Conservation (phyloP, 805 yeast species). For the Pichia ethanolica region DNA sequence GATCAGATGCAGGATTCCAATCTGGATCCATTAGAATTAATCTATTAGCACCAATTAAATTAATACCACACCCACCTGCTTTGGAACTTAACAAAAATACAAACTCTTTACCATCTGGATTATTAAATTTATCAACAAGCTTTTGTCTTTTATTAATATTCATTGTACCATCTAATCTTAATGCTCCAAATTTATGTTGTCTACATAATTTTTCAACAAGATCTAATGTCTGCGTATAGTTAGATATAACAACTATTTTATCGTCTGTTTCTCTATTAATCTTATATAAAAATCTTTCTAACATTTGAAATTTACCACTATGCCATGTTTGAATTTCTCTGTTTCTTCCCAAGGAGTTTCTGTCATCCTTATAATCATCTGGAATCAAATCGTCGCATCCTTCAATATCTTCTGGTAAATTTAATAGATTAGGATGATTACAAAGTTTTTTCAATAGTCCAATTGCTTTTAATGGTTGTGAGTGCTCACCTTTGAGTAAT, state of each 20-base stretch:
- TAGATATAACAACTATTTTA: conserved; percentile 89
- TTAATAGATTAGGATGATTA: conserved; percentile 84
- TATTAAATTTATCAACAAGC: conserved; percentile 79
- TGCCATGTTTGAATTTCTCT: conserved; percentile 71
- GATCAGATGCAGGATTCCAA: conserved; percentile 99
- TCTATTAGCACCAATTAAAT: conserved; percentile 92
- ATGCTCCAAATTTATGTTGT: conserved; percentile 58
- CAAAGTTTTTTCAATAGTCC: conserved; percentile 84
- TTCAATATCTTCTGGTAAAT: conserved; percentile 69
- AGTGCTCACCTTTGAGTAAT: conserved; percentile 56
- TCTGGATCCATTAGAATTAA: conserved; percentile 82
- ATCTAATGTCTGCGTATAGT: conserved; percentile 91
- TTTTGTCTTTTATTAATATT: conserved; percentile 87
- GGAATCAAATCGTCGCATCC: conserved; percentile 65
- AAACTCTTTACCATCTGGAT: conserved; percentile 83
- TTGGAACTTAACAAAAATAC: conserved; percentile 85
- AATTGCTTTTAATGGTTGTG: conserved; percentile 86
- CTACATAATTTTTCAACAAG: conserved; percentile 84
- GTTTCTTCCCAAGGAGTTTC: conserved; percentile 42
- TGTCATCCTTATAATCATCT: conserved; percentile 55
- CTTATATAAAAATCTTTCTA: conserved; percentile 75
- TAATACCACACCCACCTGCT: conserved; percentile 99
- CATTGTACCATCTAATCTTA: conserved; percentile 90
- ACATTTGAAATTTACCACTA: conserved; percentile 80
- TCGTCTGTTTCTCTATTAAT: conserved; percentile 81